These are phyloP conservation scores for Coemansia sp. DNA, from an alignment of 192 early-diverging fungal genomes.

Conservation along the genomic window DNA sequence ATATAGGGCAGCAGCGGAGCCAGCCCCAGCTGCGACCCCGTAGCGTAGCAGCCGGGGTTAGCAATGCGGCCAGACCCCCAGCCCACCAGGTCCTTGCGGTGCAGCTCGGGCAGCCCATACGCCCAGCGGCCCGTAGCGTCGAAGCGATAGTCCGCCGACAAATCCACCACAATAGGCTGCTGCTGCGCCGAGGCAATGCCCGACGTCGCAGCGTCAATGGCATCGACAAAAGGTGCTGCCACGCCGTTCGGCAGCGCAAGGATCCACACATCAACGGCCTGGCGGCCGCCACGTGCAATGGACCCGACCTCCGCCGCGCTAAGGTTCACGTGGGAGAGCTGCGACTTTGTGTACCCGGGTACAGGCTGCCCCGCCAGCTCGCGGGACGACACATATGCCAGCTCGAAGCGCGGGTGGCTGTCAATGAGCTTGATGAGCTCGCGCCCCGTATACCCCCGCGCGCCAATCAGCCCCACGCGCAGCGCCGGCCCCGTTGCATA, in stretches of 20 bases:
- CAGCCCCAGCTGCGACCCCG: conserved; percentile 88
- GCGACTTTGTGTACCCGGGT: conserved; percentile 68
- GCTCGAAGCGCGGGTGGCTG: conserved; percentile 79
- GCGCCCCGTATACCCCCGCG: conserved; percentile 94
- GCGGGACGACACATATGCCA: conserved; percentile 89
- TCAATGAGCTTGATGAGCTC: conserved; percentile 91
- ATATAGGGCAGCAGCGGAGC: conserved; percentile 77
- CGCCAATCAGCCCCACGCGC: conserved; percentile 90
- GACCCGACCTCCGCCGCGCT: conserved; percentile 65
- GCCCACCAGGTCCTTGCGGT: conserved; percentile 59
- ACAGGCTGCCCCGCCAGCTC: conserved; percentile 89
- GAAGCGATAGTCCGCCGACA: conserved; percentile 94
- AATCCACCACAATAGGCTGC: conserved; percentile 74
- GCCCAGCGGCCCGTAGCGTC: conserved; percentile 69
- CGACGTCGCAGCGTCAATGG: conserved; percentile 57
- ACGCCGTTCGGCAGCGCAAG: conserved; percentile 95
- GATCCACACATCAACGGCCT: conserved; percentile 91
- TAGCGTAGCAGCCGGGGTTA: conserved; percentile 99
- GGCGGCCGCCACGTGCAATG: conserved; percentile 50
- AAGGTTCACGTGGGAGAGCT: conserved; percentile 75
- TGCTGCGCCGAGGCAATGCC: conserved; percentile 49
- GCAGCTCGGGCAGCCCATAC: conserved; percentile 86
- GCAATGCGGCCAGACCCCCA: conserved; percentile 68
- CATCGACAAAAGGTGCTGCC: conserved; percentile 88
- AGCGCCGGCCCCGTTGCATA: conserved; percentile 56